phyloP scores from a whole-genome alignment of 2,329 filamentous ascomycete genomes.

The Elsinoe arachidis region DNA sequence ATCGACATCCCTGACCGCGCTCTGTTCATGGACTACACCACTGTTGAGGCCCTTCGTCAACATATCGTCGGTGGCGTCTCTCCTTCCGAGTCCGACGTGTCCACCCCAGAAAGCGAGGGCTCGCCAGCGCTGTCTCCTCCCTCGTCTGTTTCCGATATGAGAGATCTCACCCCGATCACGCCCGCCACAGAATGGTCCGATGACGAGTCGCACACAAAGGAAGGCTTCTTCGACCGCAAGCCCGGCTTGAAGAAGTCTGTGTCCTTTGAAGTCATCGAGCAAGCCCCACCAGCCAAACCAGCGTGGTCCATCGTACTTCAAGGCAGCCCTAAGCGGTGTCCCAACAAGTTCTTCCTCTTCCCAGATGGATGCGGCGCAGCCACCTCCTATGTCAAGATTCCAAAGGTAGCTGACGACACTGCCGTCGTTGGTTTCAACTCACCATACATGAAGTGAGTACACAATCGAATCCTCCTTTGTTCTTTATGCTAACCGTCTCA shows the following conservation, averaged over 20 bases:
- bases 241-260: not conserved
- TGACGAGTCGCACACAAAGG: not conserved
- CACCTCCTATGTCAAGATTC: conserved; percentile 29
- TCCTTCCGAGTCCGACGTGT: not conserved
- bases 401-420: conserved; percentile 34
- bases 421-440: conserved; percentile 45
- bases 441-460: conserved; percentile 29
- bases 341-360: conserved; percentile 34
- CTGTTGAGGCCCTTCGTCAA: conserved; percentile 5
- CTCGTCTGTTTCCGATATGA: conserved; percentile 4
- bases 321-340: conserved; percentile 33
- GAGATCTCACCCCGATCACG: not conserved
- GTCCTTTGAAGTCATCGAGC: not conserved
- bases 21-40: conserved; percentile 15
- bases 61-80: not conserved
- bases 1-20: conserved; percentile 14
- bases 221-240: not conserved
- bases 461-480: not conserved
- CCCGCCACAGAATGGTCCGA: conserved; percentile 1
- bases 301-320: conserved; percentile 34
- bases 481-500: conserved; percentile 14
- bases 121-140: not conserved
- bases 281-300: conserved; percentile 6
- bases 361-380: conserved; percentile 41
- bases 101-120: not conserved